Evolutionary conservation across 305 asterid species (phyloP), one percentile per base, ranked within the genome.

Genomic region (Coffea humblotiana): DNA sequence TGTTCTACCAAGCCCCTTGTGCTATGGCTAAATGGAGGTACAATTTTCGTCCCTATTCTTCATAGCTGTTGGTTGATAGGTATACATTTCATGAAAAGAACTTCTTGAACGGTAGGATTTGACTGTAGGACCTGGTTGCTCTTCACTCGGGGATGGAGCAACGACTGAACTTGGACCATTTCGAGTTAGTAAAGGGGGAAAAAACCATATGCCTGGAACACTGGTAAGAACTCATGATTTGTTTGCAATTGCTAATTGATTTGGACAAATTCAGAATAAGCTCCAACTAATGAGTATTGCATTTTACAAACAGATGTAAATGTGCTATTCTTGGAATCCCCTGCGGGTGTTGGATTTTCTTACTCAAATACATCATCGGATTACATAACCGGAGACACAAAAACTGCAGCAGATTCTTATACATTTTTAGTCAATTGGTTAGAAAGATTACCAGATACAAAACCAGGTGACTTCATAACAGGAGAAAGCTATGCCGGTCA

Each of bases 291-390:
- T 3, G 2, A 47, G 43, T 43, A 21, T 6, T 72, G 18, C 13
- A 32, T 2, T 10, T 43, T 10, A 45, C 40, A 6, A 72, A 88
- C 79, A 93, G 96, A 72, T 81, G 97, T 97, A 47, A 93, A 91
- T 51, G 32, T 90, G 18, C 72, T 93, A 21, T 93, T 86, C 78
- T 40, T 93, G 84, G 98, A 93, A 54, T 93, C 97, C 0, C 97
- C 97, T 0, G 94, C 94, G 0, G 95, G 97, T 1, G 97, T 93
- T 56, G 97, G 95, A 27, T 91, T 91, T 74, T 93, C 95, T 0
- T 91, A 90, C 72, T 90, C 97, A 0, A 93, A 91, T 56, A 86
- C 90, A 0, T 51, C 93, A 5, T 83, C 91, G 0, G 97, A 91
- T 60, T 88, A 88, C 56, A 10, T n/a, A 0, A 88, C 83, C 0